Base-by-base conservation (phyloP, 23 red algal genomes). In the Gracilaria domingensis region DNA sequence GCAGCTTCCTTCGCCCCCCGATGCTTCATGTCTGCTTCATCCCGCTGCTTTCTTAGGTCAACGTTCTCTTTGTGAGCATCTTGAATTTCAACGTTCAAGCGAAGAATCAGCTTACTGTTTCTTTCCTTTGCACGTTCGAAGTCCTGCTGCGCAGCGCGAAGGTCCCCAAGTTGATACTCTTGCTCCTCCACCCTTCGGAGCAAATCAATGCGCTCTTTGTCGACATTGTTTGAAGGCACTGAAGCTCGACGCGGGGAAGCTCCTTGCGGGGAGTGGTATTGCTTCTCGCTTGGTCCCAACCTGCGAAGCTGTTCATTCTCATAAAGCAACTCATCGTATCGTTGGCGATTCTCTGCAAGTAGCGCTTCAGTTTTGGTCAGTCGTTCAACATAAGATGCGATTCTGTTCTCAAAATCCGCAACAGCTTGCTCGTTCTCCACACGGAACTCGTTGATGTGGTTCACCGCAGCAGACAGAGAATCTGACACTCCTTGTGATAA, bases 81-180 rank as follows among this genome's bases (percentile, higher is more conserved):
- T 42, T 92, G 54, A 49, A 92, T 71, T 28, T 92, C 89, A 4
- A 92, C 61, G 40, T 84, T 84, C 35, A 92, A 65, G 24, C 61
- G 49, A 39, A 83, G 79, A 7, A 92, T 74, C 11, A 79, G 76
- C 34, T 84, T 78, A 29, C 56, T 58, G 16, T 82, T 50, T 58
- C 73, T 45, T 34, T 69, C 67, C 50, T 75, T 57, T 55, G 81
- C 80, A 26, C 39, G 37, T 40, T 34, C 28, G 13, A 83, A 17
- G 14, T 71, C 67, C 28, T 74, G 39, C 9, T 82, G 51, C 6
- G 30, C 47, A 18, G 64, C 62, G 24, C 89, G 77, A 51, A 92
- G 76, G 48, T 74, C 65, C 39, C 56, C 55, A 44, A 83, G 62
- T 40, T 92, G 48, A 29, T 77, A 77, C 72, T 77, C 72, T 77